Percentiles rank a stretch among this genome's conserved stretches.
Conservation (phyloP, 176 grass and related monocot species). For the Ensete glaucum region DNA sequence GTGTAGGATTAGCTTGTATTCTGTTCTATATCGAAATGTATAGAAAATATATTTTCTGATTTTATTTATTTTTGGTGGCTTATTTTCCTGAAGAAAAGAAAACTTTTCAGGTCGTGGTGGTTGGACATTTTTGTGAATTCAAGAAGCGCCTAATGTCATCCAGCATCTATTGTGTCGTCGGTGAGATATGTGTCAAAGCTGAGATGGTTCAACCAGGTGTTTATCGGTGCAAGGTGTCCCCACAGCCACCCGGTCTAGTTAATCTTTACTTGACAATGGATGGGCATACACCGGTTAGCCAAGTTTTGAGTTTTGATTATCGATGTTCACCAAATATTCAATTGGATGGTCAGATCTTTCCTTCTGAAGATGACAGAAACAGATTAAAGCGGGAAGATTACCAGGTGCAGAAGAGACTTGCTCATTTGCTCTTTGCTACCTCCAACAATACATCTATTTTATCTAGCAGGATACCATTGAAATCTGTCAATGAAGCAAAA, state of each 20-base stretch:
- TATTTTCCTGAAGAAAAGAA: slow-evolving; percentile 10
- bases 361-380: slow-evolving; percentile 34
- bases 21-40: background rate
- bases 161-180: slow-evolving; percentile 51
- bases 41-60: background rate
- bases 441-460: slow-evolving; percentile 26
- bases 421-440: slow-evolving; percentile 51
- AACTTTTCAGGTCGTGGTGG: slow-evolving; percentile 50
- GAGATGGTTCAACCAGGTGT: slow-evolving; percentile 69
- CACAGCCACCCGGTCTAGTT: slow-evolving; percentile 50
- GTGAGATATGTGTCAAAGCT: slow-evolving; percentile 41
- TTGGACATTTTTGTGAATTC: slow-evolving; percentile 56
- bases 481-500: slow-evolving; percentile 46
- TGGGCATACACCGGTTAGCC: slow-evolving; percentile 61
- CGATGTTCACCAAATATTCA: slow-evolving; percentile 28
- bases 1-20: background rate
- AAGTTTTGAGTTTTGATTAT: slow-evolving; percentile 68
- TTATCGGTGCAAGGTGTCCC: slow-evolving; percentile 39
- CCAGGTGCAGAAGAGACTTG: slow-evolving; percentile 66
- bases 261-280: slow-evolving; percentile 76
- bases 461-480: slow-evolving; percentile 39
- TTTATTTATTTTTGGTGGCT: background rate
- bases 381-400: slow-evolving; percentile 26
- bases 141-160: slow-evolving; percentile 40
- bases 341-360: slow-evolving; percentile 14